These are phyloP conservation scores for Pythium sp. DNA, from an alignment of 352 stramenopile species.

Conservation along the genomic window DNA sequence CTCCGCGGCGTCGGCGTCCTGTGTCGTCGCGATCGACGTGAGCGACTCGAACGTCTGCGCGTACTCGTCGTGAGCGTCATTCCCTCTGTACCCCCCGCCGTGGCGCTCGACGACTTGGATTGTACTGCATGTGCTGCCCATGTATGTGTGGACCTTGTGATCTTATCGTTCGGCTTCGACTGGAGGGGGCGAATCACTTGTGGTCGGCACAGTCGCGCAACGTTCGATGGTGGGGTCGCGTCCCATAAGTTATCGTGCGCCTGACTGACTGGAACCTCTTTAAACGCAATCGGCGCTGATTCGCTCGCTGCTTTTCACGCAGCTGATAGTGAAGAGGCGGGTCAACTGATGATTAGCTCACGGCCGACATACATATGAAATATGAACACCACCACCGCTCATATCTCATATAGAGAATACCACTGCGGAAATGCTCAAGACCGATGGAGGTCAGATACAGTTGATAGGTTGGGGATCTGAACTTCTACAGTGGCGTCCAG, in stretches of 20 bases:
- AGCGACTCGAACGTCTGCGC: conserved; percentile 8
- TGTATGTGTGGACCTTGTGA: neutral
- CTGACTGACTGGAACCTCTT: neutral
- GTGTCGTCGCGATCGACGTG: neutral
- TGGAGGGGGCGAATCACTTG: neutral
- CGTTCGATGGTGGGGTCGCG: neutral
- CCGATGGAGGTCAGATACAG: neutral
- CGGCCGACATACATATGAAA: neutral
- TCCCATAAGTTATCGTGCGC: neutral
- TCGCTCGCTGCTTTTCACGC: neutral
- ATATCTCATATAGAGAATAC: no score
- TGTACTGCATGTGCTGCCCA: conserved; percentile 16
- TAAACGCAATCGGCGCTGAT: neutral
- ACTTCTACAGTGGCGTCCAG: neutral
- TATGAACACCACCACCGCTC: neutral
- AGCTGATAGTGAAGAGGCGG: conserved; percentile 4
- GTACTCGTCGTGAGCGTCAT: neutral
- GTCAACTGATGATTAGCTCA: neutral
- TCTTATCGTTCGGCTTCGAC: neutral
- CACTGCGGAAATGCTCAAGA: neutral
- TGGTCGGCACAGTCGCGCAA: neutral
- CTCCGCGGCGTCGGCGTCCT: neutral
- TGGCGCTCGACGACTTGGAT: conserved; percentile 12
- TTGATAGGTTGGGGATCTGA: neutral
- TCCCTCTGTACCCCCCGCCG: neutral